Evolutionary conservation across 2,329 filamentous ascomycete species (phyloP), one percentile per base, ranked within the genome.

Genomic region (Endocalyx cinctus): DNA sequence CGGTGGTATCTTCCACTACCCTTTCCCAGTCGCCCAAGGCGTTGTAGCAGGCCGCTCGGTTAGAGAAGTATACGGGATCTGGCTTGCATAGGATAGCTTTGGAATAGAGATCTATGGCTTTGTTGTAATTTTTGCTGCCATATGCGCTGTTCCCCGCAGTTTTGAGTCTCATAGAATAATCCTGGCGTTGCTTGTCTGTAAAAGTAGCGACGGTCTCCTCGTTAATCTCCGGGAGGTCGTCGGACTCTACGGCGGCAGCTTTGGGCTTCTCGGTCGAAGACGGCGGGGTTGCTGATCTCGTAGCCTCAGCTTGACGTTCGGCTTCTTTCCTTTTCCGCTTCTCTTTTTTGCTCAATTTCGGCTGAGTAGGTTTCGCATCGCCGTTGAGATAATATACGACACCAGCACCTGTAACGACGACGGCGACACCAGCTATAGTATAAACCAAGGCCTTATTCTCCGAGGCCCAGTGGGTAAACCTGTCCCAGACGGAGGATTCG

Each of bases 21-120:
- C 92, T 90, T 31, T 94, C 84, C 88, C 90, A 98, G 52, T 95
- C 77, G 46, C 79, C 81, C 57, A 92, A 79, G 47, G 92, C 88
- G 60, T 95, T 97, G 70, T 88, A 94, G 74, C 92, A 98, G 34
- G 92, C 92, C 37, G 92, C 92, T 51, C 92, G 84, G 74, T 98
- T 98, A 45, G 92, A 97, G 75, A 94, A 98, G 74, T 92, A 98
- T 60, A 98, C 89, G 19, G 92, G 88, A 56, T 98, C 92, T 37
- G 89, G 84, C 69, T 92, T 94, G 82, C 92, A 97, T 32, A 97
- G 70, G 52, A 98, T 94, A 31, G 92, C 92, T 68, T 94, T 87
- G 47, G 86, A 86, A 67, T 98, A 98, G 22, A 98, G 79, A 5
- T 89, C 84, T 57, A 98, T 98, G 48, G 92, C 92, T 52, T 79